Evolutionary conservation across 2,329 filamentous ascomycete species (phyloP), one percentile per base, ranked within the genome.

Genomic region (Pseudocercospora eumusae): DNA sequence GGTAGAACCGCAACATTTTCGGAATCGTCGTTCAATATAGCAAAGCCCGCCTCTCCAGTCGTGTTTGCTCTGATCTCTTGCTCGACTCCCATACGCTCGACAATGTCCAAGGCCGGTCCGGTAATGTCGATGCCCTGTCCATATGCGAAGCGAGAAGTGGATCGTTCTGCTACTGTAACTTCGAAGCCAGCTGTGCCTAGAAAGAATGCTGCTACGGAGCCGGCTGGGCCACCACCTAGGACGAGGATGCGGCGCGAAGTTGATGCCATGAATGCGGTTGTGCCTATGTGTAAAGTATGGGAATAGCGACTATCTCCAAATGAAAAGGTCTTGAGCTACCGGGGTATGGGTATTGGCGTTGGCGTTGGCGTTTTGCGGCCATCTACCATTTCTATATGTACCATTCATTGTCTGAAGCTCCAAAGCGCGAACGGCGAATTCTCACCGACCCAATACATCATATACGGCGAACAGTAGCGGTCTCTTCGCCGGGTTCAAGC

Each of bases 131-230:
- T 66, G 13, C 70, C 69, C 63, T 73, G 72, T 3, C 72, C 72
- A 13, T 61, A 60, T n/a, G 64, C 59, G 53, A 62, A 60, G 18
- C 44, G 55, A 20, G 23, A 47, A 9, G 61, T 64, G 4, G 66
- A 64, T 10, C 66, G 63, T 40, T 68, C 66, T 42, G 58, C 57
- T 10, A 68, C 58, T 3, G 59, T 44, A 4, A 68, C 65, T 11
- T 63, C 45, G 55, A 65, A 65, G 36, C 66, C 66, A 11, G 56
- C 66, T 67, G 72, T 74, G 50, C 72, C 70, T 8, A 77, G 65
- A 68, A 70, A 76, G 70, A 75, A 76, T 11, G 76, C 76, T 49
- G 70, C 64, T 28, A 69, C 70, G 21, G 72, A 72, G 52, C 75
- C 75, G 20, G 76, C 76, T 31, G 76, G 73, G 44, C 66, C 66